phyloP scores from a whole-genome alignment of 495 filamentous ascomycete species.

The Daldinia vernicosa region DNA sequence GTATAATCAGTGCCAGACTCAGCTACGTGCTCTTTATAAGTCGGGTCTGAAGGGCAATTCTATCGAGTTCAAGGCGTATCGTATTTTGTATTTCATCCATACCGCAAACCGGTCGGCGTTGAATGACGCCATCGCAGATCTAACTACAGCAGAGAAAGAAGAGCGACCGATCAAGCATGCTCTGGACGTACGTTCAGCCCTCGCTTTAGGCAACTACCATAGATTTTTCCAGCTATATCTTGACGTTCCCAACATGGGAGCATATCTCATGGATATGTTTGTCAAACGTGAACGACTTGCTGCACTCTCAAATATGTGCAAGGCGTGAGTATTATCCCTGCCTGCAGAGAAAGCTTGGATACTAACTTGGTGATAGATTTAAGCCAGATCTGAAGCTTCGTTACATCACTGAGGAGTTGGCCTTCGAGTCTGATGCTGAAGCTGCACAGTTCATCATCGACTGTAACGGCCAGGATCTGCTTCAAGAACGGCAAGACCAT shows the following conservation, averaged over 20 bases:
- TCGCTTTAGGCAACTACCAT: conserved; percentile 96
- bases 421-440: conserved; percentile 91
- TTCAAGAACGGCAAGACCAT: conserved; percentile 77
- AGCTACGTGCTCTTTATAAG: conserved; percentile 88
- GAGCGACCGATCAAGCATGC: conserved; percentile 88
- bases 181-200: conserved; percentile 85
- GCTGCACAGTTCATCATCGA: conserved; percentile 88
- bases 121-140: conserved; percentile 96
- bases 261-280: conserved; percentile 99
- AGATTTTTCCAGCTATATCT: conserved; percentile 95
- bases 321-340: conserved; percentile 72
- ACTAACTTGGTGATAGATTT: conserved; percentile 71
- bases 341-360: background rate
- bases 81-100: conserved; percentile 99
- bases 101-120: conserved; percentile 98
- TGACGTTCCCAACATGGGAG: conserved; percentile 95
- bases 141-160: conserved; percentile 94
- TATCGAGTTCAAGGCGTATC: conserved; percentile 98
- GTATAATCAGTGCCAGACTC: conserved; percentile 99
- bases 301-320: conserved; percentile 89
- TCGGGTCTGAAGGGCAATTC: conserved; percentile 88
- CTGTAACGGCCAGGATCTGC: conserved; percentile 74
- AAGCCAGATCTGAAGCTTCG: conserved; percentile 87
- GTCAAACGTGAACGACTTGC: conserved; percentile 90
- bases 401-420: conserved; percentile 94